These are phyloP conservation scores for Beauveria varroae DNA, from an alignment of 2,329 filamentous ascomycete genomes.

Conservation along the genomic window DNA sequence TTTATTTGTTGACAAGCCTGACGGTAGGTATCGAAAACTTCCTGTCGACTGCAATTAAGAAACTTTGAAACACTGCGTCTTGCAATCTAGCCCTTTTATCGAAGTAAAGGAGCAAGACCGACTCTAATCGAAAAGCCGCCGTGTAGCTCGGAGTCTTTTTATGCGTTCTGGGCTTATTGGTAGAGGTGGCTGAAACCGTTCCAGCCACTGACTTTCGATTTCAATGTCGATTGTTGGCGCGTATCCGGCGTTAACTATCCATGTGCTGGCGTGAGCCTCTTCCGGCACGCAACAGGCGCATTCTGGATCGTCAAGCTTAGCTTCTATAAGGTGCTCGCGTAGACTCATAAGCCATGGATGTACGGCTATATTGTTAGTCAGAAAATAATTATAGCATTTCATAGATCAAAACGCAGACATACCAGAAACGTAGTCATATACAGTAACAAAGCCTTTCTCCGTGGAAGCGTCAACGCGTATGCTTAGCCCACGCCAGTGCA, in stretches of 20 bases:
- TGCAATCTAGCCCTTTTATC: too few relatives aligned
- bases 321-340: neutral
- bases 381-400: neutral
- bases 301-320: neutral
- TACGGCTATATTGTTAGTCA: too few relatives aligned
- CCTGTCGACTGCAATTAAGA: too few relatives aligned
- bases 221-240: neutral
- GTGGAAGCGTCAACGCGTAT: constrained; percentile 17
- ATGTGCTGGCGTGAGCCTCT: neutral
- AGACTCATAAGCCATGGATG: too few relatives aligned
- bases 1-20: too few relatives aligned
- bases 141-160: too few relatives aligned
- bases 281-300: neutral
- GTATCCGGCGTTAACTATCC: neutral
- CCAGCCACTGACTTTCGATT: neutral
- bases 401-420: neutral
- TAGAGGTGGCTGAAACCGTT: neutral
- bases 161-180: neutral
- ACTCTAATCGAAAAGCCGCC: too few relatives aligned
- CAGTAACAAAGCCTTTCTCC: constrained; percentile 18
- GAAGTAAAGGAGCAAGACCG: too few relatives aligned
- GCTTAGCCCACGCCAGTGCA: constrained; percentile 15
- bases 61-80: too few relatives aligned
- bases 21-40: too few relatives aligned
- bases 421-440: constrained; percentile 17